A percentile compares a stretch with the other conserved stretches of the same genome.
Evolutionary conservation across 2,329 filamentous ascomycete species (phyloP).

Genomic region (Fusarium pseudoanthophilum): DNA sequence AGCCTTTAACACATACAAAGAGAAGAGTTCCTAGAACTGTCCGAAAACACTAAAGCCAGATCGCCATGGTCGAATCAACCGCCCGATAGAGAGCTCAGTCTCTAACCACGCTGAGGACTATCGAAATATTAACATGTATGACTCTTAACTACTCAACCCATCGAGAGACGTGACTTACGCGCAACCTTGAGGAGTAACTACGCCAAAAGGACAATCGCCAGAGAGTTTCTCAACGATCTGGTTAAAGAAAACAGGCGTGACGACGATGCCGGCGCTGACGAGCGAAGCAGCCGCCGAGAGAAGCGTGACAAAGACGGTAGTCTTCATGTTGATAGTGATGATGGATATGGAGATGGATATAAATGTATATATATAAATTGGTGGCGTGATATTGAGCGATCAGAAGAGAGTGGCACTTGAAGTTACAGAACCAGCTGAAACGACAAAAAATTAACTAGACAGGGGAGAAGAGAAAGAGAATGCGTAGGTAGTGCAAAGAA

Average conservation of each 20-base stretch:
- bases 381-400: slow-evolving; percentile 15
- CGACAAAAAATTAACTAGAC: slow-evolving; percentile 10
- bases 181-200: slow-evolving; percentile 67
- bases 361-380: background rate
- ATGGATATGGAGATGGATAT: background rate
- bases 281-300: slow-evolving; percentile 58
- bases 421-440: slow-evolving; percentile 38
- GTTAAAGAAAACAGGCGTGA: slow-evolving; percentile 62
- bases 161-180: slow-evolving; percentile 55
- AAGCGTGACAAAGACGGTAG: slow-evolving; percentile 47
- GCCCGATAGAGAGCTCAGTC: background rate
- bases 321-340: slow-evolving; percentile 42
- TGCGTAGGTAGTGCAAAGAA: background rate
- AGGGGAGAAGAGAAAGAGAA: slow-evolving; percentile 4
- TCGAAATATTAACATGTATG: background rate
- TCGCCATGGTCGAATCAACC: background rate
- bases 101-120: slow-evolving; percentile 37
- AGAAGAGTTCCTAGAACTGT: background rate
- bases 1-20: background rate
- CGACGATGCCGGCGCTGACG: slow-evolving; percentile 64
- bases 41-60: background rate
- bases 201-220: slow-evolving; percentile 67
- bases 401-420: slow-evolving; percentile 4
- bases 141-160: background rate
- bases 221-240: slow-evolving; percentile 61